These are phyloP conservation scores for Acanthamoeba culbertsoni DNA, from an alignment of 208 protist species.

Conservation along the genomic window DNA sequence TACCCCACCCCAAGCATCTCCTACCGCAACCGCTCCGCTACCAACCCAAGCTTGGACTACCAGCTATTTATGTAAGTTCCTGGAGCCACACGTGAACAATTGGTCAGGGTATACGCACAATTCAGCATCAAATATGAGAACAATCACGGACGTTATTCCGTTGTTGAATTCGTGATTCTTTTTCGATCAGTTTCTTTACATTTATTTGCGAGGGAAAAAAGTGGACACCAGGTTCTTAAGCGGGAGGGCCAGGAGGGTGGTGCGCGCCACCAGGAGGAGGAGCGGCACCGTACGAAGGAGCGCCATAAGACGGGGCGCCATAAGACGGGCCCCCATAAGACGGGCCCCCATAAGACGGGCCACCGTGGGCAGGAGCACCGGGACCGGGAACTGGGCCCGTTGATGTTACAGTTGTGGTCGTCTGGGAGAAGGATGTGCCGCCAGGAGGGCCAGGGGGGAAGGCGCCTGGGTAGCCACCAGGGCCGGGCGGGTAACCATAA, in stretches of 20 bases:
- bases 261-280: no score
- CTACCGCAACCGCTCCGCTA: neutral
- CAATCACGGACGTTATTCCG: no score
- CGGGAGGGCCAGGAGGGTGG: no score
- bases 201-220: no score
- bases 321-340: neutral
- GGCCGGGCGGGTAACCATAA: neutral
- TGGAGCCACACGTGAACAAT: no score
- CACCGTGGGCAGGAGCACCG: neutral
- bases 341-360: neutral
- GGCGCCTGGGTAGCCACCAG: neutral
- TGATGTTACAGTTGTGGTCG: neutral
- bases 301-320: neutral
- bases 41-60: neutral
- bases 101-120: no score
- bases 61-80: no score
- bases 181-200: no score
- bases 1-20: neutral
- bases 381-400: neutral
- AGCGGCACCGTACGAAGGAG: neutral
- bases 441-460: neutral
- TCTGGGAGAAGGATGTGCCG: neutral
- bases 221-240: no score
- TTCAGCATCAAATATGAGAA: no score
- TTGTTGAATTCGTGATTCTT: no score